These are phyloP conservation scores for Diplocarpon mali DNA, from an alignment of 2,329 filamentous ascomycete species.

Conservation along the genomic window DNA sequence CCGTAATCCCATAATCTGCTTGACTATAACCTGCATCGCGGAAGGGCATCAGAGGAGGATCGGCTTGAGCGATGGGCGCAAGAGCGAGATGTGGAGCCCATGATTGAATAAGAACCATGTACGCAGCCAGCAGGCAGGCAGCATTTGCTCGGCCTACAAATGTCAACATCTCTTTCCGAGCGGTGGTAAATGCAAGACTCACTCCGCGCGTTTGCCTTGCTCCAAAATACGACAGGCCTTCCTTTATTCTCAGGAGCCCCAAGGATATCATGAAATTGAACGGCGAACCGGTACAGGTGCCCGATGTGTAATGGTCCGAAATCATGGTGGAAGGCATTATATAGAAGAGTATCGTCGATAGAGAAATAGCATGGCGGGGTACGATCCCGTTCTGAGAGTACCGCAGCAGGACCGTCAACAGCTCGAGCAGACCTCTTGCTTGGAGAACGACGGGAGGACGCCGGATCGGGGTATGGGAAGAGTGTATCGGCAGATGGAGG, in stretches of 20 bases:
- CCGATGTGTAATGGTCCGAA: conserved; percentile 97
- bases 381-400: conserved; percentile 34
- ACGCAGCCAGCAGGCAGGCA: conserved; percentile 88
- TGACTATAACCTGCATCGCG: conserved; percentile 97
- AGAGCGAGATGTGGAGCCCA: conserved; percentile 95
- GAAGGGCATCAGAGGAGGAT: conserved; percentile 97
- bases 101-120: conserved; percentile 96
- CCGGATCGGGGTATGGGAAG: conserved; percentile 65
- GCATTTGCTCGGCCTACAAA: conserved; percentile 76
- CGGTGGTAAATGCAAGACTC: conserved; percentile 31
- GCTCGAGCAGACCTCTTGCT: conserved; percentile 63
- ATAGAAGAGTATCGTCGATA: conserved; percentile 81
- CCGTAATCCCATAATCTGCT: conserved; percentile 88
- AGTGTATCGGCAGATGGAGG: conserved; percentile 70
- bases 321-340: conserved; percentile 98
- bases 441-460: conserved; percentile 49
- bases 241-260: conserved; percentile 85
- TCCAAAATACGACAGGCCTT: conserved; percentile 91
- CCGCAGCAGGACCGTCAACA: conserved; percentile 43
- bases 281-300: conserved; percentile 91
- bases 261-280: conserved; percentile 90
- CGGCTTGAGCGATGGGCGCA: conserved; percentile 90
- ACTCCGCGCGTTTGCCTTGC: conserved; percentile 83
- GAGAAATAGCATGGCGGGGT: conserved; percentile 86
- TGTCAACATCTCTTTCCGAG: conserved; percentile 16